phyloP scores from a whole-genome alignment of 345 rosid species.

The Garcia nutans region DNA sequence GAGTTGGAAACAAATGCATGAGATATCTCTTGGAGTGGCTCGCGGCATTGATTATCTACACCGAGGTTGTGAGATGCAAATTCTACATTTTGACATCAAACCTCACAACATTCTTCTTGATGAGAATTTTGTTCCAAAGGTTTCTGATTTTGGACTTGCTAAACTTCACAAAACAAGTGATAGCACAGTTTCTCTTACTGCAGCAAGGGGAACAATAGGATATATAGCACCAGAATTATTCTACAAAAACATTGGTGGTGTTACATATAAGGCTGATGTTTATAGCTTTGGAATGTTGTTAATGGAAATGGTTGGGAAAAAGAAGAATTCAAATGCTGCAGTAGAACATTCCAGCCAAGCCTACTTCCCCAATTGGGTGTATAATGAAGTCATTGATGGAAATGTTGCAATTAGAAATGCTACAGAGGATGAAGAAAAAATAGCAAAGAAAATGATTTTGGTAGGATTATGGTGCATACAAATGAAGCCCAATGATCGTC shows the following conservation, averaged over 20 bases:
- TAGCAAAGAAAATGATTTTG: conserved; percentile 17
- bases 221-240: conserved; percentile 25
- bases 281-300: conserved; percentile 25
- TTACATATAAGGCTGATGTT: conserved; percentile 26
- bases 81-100: conserved; percentile 23
- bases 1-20: conserved; percentile 17
- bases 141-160: conserved; percentile 24
- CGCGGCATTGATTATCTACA: conserved; percentile 22
- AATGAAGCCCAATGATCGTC: conserved; percentile 20
- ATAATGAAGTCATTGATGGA: conserved; percentile 11
- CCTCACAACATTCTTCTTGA: conserved; percentile 25
- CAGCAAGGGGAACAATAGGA: conserved; percentile 26
- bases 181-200: conserved; percentile 4
- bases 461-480: conserved; percentile 28
- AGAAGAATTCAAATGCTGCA: conserved; percentile 5
- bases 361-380: conserved; percentile 25
- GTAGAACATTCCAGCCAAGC: conserved; percentile 16
- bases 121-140: conserved; percentile 18
- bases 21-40: conserved; percentile 16
- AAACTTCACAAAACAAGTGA: conserved; percentile 12
- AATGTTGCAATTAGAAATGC: conserved; percentile 8
- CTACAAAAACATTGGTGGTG: conserved; percentile 19
- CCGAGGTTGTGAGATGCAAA: conserved; percentile 19
- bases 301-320: conserved; percentile 26
- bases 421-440: background rate